Conservation (phyloP, 345 rosid genomes). For the Trapa bicornis region DNA sequence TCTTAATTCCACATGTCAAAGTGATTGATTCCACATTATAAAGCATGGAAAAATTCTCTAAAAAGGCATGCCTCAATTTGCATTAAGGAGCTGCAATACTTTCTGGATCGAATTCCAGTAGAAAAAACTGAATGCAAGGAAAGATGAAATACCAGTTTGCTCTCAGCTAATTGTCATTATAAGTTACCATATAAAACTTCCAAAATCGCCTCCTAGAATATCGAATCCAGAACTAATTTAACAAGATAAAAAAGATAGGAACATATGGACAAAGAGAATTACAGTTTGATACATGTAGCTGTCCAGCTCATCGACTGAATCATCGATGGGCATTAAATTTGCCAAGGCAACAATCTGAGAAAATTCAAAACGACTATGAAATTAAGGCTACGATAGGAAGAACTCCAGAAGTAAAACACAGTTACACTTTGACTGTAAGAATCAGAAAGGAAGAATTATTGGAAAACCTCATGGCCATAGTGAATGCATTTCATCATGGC, state of each 20-base stretch:
- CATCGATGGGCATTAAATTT: constrained; percentile 76
- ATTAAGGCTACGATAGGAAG: not conserved
- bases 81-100: too few species aligned
- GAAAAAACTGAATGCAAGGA: too few species aligned
- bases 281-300: constrained; percentile 95
- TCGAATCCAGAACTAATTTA: not conserved
- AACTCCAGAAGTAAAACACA: not conserved
- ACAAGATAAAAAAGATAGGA: not conserved
- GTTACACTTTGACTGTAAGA: not conserved
- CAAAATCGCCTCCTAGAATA: not conserved
- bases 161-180: not conserved
- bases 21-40: not conserved
- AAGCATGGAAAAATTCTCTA: not conserved
- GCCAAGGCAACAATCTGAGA: constrained; percentile 81
- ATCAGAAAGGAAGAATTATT: not conserved
- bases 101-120: too few species aligned
- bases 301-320: constrained; percentile 78
- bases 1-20: not conserved
- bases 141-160: not conserved
- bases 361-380: not conserved
- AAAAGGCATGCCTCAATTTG: not conserved
- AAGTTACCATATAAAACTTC: not conserved
- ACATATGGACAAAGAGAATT: constrained; percentile 9
- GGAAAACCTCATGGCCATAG: constrained; percentile 68
- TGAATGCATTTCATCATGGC: constrained; percentile 87